Percentiles rank a stretch among this genome's conserved stretches.
Evolutionary conservation across 2,329 filamentous ascomycete species (phyloP).

Genomic region (Alternaria panax): DNA sequence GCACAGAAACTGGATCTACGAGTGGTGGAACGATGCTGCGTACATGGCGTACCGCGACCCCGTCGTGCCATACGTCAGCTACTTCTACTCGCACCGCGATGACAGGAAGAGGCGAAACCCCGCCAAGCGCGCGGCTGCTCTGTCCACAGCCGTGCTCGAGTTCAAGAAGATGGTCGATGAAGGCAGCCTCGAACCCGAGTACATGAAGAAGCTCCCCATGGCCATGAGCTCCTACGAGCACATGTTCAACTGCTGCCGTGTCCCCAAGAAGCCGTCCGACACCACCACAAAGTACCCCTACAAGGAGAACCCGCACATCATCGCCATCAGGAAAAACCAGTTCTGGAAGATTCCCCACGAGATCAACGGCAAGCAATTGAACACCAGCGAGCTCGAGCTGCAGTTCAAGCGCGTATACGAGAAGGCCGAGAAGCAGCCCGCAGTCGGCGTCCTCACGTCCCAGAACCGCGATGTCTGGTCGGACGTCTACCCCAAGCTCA

Average conservation of each 20-base stretch:
- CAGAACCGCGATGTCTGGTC: slow-evolving; percentile 96
- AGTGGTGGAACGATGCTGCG: slow-evolving; percentile 98
- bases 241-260: slow-evolving; percentile 96
- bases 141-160: slow-evolving; percentile 83
- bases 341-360: slow-evolving; percentile 93
- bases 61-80: slow-evolving; percentile 96
- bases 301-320: slow-evolving; percentile 81
- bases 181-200: slow-evolving; percentile 89
- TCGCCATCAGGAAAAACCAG: slow-evolving; percentile 93
- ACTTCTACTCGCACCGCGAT: slow-evolving; percentile 98
- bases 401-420: slow-evolving; percentile 89
- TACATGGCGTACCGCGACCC: slow-evolving; percentile 95
- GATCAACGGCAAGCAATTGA: slow-evolving; percentile 83
- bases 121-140: slow-evolving; percentile 89
- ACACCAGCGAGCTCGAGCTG: slow-evolving; percentile 84
- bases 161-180: slow-evolving; percentile 93
- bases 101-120: slow-evolving; percentile 88
- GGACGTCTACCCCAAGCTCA: slow-evolving; percentile 69
- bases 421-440: slow-evolving; percentile 68
- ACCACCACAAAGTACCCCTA: slow-evolving; percentile 81
- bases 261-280: slow-evolving; percentile 83
- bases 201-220: slow-evolving; percentile 97
- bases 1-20: slow-evolving; percentile 90
- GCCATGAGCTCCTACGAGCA: slow-evolving; percentile 98
- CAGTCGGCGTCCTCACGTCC: slow-evolving; percentile 84